phyloP scores from a whole-genome alignment of 352 stramenopile genomes.

The Globisporangium echinulatum region DNA sequence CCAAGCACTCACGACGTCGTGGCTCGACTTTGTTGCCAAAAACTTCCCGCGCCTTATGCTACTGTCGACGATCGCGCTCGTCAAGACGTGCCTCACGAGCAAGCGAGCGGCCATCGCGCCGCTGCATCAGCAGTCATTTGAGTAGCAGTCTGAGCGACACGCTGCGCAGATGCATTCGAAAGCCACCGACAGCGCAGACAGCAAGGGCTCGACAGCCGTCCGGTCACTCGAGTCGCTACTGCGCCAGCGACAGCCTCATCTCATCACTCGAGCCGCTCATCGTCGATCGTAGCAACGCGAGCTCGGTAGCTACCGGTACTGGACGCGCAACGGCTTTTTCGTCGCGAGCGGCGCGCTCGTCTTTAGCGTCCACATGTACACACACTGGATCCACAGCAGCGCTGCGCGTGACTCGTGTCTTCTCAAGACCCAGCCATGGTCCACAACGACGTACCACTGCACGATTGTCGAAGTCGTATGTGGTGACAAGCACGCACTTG shows the following conservation, averaged over 20 bases:
- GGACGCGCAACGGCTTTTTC: background rate
- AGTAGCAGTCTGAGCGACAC: background rate
- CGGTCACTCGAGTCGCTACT: too few relatives aligned
- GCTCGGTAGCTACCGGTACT: too few relatives aligned
- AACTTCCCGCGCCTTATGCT: slow-evolving; percentile 1
- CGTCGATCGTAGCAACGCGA: too few relatives aligned
- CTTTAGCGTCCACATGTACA: background rate
- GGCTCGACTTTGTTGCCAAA: slow-evolving; percentile 6
- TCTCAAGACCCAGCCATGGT: slow-evolving; percentile 1
- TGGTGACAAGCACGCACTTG: background rate
- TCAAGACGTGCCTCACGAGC: slow-evolving; percentile 1
- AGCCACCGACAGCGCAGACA: too few relatives aligned
- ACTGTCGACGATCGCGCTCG: background rate
- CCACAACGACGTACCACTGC: background rate
- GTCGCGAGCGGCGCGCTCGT: background rate
- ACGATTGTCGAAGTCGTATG: slow-evolving; percentile 1
- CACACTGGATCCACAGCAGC: background rate
- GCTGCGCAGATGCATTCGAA: too few relatives aligned
- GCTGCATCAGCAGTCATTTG: background rate
- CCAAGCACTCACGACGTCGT: slow-evolving; percentile 2
- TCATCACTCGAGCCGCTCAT: too few relatives aligned
- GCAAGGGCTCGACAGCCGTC: too few relatives aligned
- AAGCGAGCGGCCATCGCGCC: background rate
- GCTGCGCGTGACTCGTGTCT: background rate
- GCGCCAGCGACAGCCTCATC: too few relatives aligned